Conservation (phyloP, 176 grass and related monocot genomes). For the Bolboschoenus planiculmis region DNA sequence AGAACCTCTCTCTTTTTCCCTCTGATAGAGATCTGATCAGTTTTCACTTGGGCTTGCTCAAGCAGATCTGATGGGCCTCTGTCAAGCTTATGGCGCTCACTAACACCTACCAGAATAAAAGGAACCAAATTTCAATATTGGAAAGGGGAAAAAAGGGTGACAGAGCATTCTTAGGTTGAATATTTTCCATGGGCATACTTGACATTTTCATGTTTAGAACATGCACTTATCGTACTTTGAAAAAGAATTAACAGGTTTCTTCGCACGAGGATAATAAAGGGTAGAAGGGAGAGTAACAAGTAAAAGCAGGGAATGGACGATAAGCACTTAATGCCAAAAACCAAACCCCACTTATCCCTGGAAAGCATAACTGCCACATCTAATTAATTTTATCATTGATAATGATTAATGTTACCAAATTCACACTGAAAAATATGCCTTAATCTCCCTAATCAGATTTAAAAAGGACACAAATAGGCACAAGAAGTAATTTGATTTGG, state of each 20-base stretch:
- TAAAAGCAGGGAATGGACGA: background rate
- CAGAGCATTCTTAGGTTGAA: background rate
- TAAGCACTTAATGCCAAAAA: background rate
- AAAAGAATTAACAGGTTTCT: conserved; percentile 5
- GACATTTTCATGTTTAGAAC: background rate
- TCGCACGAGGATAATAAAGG: background rate
- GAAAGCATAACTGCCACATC: background rate
- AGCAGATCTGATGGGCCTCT: conserved; percentile 41
- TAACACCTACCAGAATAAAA: conserved; percentile 28
- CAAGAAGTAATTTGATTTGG: background rate
- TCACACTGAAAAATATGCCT: background rate
- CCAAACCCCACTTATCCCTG: background rate
- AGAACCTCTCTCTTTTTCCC: conserved; percentile 33
- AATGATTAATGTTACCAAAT: background rate
- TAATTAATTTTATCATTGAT: conserved; percentile 1
- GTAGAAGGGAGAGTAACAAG: background rate
- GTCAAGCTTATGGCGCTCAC: conserved; percentile 44
- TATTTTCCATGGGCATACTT: background rate
- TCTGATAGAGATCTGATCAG: background rate
- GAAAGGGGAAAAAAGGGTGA: background rate
- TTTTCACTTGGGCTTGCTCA: conserved; percentile 18
- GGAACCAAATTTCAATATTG: conserved; percentile 14
- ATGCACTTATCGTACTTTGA: background rate
- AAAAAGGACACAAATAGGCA: background rate
- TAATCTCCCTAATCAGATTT: background rate